phyloP scores from a whole-genome alignment of 306 rosid species.

The Cyamopsis tetragonoloba region DNA sequence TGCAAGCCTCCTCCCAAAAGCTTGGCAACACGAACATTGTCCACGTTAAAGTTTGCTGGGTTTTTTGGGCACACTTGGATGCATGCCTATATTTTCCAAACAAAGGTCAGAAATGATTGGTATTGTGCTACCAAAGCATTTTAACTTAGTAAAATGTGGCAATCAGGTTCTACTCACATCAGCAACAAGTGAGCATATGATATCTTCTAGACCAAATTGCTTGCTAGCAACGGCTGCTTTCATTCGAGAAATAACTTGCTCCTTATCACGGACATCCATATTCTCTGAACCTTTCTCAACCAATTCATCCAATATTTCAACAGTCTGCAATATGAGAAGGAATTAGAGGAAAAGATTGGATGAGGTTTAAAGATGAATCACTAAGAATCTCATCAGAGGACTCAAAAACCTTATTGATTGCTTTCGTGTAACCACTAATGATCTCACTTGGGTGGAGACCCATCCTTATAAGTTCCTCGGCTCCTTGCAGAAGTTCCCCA shows the following conservation, averaged over 20 bases:
- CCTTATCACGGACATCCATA: constrained; percentile 87
- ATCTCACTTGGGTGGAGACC: constrained; percentile 94
- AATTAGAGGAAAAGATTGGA: neutral
- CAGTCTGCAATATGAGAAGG: constrained; percentile 33
- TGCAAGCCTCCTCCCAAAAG: constrained; percentile 86
- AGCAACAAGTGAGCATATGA: constrained; percentile 75
- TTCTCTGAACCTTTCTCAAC: constrained; percentile 80
- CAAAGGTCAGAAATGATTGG: neutral
- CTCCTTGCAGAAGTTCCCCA: constrained; percentile 83
- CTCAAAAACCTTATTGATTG: constrained; percentile 63
- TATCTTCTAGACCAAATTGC: constrained; percentile 91
- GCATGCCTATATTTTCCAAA: constrained; percentile 67
- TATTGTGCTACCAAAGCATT: neutral
- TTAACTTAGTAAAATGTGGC: constrained; percentile 16
- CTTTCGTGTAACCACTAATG: constrained; percentile 86
- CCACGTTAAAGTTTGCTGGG: constrained; percentile 90
- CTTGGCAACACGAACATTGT: constrained; percentile 91
- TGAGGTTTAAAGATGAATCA: neutral
- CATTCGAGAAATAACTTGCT: constrained; percentile 76
- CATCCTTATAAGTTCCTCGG: constrained; percentile 93
- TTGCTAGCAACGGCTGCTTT: constrained; percentile 97
- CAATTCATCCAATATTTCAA: constrained; percentile 67
- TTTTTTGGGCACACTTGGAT: constrained; percentile 93
- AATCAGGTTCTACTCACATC: constrained; percentile 50
- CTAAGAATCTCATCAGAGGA: neutral